Conservation (phyloP, 768 basidiomycete species). For the Leucogyrophana mollusca region DNA sequence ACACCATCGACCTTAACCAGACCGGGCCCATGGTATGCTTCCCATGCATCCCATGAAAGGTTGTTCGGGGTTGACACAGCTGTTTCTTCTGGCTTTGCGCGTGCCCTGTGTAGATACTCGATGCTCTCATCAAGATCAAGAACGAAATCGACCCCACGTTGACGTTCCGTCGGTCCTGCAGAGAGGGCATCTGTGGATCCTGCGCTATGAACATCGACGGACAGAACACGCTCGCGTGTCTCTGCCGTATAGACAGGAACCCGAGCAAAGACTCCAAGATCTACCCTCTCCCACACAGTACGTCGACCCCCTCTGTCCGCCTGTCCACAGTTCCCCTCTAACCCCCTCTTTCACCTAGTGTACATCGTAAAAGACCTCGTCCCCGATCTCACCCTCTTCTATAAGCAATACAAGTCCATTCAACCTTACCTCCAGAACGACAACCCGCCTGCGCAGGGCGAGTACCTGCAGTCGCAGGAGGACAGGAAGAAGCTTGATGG, state of each 20-base stretch:
- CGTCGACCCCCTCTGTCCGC: constrained; percentile 27
- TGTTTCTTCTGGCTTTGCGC: neutral
- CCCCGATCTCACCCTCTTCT: constrained; percentile 86
- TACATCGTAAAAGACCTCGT: constrained; percentile 99
- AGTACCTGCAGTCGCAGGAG: constrained; percentile 87
- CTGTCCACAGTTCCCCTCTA: neutral
- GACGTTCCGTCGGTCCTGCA: constrained; percentile 91
- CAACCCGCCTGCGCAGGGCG: constrained; percentile 80
- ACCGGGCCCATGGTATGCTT: constrained; percentile 88
- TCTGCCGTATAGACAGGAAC: constrained; percentile 90
- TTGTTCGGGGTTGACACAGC: neutral
- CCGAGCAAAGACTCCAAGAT: constrained; percentile 77
- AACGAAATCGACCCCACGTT: constrained; percentile 97
- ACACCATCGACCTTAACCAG: constrained; percentile 89
- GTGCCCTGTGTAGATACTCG: constrained; percentile 55
- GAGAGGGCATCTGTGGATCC: constrained; percentile 96
- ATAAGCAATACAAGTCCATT: constrained; percentile 99
- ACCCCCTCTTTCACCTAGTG: constrained; percentile 51
- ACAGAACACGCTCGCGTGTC: constrained; percentile 95
- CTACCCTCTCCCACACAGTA: constrained; percentile 97
- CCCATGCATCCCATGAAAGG: constrained; percentile 1
- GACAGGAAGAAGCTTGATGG: constrained; percentile 96
- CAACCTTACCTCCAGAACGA: constrained; percentile 95
- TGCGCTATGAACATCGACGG: constrained; percentile 99
- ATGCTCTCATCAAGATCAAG: constrained; percentile 98